Evolutionary conservation across 2,329 filamentous ascomycete genomes (phyloP).

Genomic region (Fusarium pininemorale): DNA sequence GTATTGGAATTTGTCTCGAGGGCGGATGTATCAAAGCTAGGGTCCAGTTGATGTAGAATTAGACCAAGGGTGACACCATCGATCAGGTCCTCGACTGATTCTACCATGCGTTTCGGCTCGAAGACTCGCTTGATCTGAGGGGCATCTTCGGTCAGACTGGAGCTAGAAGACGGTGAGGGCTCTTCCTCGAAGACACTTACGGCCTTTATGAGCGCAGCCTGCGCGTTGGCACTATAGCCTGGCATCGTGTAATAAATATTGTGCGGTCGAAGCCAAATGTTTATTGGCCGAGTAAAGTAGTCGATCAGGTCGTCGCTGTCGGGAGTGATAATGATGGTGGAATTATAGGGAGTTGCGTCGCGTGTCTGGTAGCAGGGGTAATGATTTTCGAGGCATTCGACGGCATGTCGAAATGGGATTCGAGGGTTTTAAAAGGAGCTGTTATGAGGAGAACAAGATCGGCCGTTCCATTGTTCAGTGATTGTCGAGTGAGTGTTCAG

Average conservation of each 20-base stretch:
- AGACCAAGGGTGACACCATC: conserved; percentile 65
- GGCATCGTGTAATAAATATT: conserved; percentile 45
- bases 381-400: conserved; percentile 19
- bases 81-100: conserved; percentile 60
- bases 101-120: conserved; percentile 55
- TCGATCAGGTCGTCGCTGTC: conserved; percentile 20
- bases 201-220: conserved; percentile 66
- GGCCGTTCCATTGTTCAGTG: conserved; percentile 30
- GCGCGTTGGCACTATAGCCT: conserved; percentile 53
- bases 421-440: conserved; percentile 16
- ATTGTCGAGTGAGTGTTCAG: conserved; percentile 23
- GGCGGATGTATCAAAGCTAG: conserved; percentile 63
- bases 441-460: conserved; percentile 15
- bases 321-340: conserved; percentile 15
- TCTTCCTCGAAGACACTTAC: conserved; percentile 48
- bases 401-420: conserved; percentile 32
- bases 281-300: background rate
- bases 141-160: conserved; percentile 19
- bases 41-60: conserved; percentile 66
- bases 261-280: conserved; percentile 15
- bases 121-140: conserved; percentile 52
- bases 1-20: conserved; percentile 58
- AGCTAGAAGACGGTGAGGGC: background rate
- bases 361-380: conserved; percentile 34
- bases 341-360: conserved; percentile 40